A percentile compares a stretch with the other conserved stretches of the same genome.
Evolutionary conservation across 805 yeast genomes (phyloP).

Genomic region (Wickerhamiella sergipiensis): DNA sequence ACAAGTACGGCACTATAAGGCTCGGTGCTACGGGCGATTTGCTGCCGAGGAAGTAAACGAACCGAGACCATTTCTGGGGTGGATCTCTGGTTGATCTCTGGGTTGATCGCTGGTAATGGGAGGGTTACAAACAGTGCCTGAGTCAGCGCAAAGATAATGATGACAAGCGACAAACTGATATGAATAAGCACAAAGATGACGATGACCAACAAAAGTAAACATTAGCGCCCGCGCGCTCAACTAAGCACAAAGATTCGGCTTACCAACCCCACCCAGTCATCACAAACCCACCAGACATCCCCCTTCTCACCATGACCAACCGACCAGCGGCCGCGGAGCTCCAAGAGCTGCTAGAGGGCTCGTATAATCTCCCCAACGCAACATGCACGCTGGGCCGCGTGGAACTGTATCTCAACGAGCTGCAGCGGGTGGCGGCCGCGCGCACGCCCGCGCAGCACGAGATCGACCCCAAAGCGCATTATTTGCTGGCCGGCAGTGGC

Average conservation of each 20-base stretch:
- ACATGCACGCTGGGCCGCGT: conserved; percentile 63
- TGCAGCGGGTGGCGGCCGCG: conserved; percentile 44
- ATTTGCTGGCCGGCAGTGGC: conserved; percentile 80
- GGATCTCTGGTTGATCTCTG: too few species aligned
- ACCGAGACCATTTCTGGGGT: conserved; percentile 3
- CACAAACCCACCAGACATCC: too few species aligned
- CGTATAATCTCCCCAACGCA: conserved; percentile 55
- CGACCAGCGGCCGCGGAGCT: conserved; percentile 28
- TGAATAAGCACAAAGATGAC: too few species aligned
- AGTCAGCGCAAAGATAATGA: too few species aligned
- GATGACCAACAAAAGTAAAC: too few species aligned
- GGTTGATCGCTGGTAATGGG: too few species aligned
- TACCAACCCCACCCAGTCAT: too few species aligned
- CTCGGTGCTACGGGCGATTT: conserved; percentile 6
- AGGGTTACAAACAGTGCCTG: too few species aligned
- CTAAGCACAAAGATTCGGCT: too few species aligned
- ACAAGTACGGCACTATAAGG: conserved; percentile 9
- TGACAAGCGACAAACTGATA: too few species aligned
- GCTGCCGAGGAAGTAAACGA: conserved; percentile 13
- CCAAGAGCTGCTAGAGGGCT: conserved; percentile 64
- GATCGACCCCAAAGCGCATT: conserved; percentile 43
- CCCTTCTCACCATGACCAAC: neutral
- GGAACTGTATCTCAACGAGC: conserved; percentile 66
- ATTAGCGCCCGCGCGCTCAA: too few species aligned
- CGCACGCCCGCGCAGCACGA: conserved; percentile 41